Base-by-base conservation (phyloP, 2,329 filamentous ascomycete species). In the Clarireedia homoeocarpa region DNA sequence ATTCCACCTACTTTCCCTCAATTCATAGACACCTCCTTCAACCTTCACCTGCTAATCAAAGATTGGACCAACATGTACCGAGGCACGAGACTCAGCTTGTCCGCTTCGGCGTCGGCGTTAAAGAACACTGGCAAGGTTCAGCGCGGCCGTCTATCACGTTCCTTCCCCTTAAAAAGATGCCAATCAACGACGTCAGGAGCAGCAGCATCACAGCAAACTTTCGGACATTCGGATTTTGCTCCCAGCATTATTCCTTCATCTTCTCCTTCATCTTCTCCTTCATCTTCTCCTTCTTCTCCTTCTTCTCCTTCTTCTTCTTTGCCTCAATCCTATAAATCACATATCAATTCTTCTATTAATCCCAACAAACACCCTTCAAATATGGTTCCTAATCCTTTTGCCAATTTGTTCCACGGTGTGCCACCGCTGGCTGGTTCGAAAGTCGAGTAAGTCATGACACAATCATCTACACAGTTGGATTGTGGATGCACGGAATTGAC, bases 381-480 rank as follows among this genome's bases (percentile, higher is more conserved):
- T 49, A 62, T 59, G 62, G 44, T 56, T 14, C 38, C 26, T 14
- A 55, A 51, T 51, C 53, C 48, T n/a, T 44, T 55, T 45, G n/a
- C 53, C 2, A 17, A 24, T 24, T 6, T 45, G n/a, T 45, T 45
- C 23, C 17, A 17, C 4, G 20, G 10, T 46, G 44, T 10, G 40
- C 7, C 10, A 4, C 10, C 20, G 20, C 14, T 24, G 24, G 9
- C 23, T 46, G 14, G 23, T 24, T 26, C 20, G 7, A 46, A 14
- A 26, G 38, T 51, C n/a, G 23, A 48, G 62, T 63, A 53, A 61
- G 62, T 61, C 51, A 51, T 27, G 17, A 5, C 36, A 42, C 23
- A 1, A 45, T 45, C 6, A 20, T 17, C 6, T 20, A 20, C 20
- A 24, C 23, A 26, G 12, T 46, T 20, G 23, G 12, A 20, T 23